Evolutionary conservation across 768 basidiomycete species (phyloP).

Genomic region (Grammothele lineata): DNA sequence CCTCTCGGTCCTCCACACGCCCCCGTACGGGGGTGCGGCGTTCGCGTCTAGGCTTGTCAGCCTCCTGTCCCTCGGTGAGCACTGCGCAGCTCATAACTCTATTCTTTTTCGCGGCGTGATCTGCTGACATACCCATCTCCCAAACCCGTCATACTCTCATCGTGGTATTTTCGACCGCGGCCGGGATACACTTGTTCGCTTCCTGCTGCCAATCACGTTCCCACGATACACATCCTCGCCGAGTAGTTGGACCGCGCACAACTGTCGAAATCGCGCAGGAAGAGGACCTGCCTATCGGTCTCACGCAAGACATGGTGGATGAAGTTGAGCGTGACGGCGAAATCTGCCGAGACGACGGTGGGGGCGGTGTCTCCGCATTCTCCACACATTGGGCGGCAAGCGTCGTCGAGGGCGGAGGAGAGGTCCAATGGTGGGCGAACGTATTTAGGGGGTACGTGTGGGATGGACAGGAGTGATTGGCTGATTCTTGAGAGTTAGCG

Average conservation of each 20-base stretch:
- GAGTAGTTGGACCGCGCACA: constrained; percentile 33
- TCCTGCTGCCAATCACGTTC: too few relatives aligned
- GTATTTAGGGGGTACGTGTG: constrained; percentile 63
- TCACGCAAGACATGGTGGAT: constrained; percentile 75
- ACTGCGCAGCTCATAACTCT: too few relatives aligned
- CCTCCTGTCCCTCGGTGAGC: too few relatives aligned
- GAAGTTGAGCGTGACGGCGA: constrained; percentile 67
- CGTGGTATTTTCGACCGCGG: too few relatives aligned
- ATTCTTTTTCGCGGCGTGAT: too few relatives aligned
- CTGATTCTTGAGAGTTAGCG: too few relatives aligned
- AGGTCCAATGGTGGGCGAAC: constrained; percentile 73
- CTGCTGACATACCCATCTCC: too few relatives aligned
- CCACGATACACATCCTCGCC: too few relatives aligned
- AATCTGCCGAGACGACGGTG: constrained; percentile 74
- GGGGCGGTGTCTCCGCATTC: constrained; percentile 22
- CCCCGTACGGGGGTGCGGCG: constrained; percentile 61
- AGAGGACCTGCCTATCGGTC: constrained; percentile 68
- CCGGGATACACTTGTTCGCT: too few relatives aligned
- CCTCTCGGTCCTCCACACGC: constrained; percentile 79
- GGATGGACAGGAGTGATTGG: constrained; percentile 58
- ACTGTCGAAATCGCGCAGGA: constrained; percentile 67
- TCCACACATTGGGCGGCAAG: constrained; percentile 6
- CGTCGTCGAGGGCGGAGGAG: constrained; percentile 43
- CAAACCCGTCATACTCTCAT: too few relatives aligned
- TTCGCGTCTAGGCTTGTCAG: constrained; percentile 66